Conservation (phyloP, 23 red algal genomes). For the Gracilaria caudata region DNA sequence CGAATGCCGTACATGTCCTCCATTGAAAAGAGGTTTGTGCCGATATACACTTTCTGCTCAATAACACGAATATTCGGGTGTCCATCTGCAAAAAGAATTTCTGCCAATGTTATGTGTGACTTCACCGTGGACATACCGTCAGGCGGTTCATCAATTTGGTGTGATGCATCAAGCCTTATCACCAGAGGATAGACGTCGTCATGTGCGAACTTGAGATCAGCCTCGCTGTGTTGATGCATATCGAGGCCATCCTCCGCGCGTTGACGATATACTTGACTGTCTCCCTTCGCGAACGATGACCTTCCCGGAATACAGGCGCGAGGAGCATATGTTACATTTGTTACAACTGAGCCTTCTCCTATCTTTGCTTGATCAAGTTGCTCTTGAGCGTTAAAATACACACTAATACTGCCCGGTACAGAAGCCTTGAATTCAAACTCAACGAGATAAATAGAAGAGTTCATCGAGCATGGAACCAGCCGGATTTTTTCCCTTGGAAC, state of each 20-base stretch:
- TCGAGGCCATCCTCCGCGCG: constrained; percentile 44
- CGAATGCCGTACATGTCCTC: constrained; percentile 89
- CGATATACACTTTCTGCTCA: constrained; percentile 73
- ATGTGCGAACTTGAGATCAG: constrained; percentile 20
- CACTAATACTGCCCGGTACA: constrained; percentile 26
- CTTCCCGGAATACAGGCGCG: background rate
- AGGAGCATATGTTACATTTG: constrained; percentile 12
- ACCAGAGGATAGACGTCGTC: constrained; percentile 59
- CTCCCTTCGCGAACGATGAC: constrained; percentile 40
- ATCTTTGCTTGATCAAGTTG: constrained; percentile 11
- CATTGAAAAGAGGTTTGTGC: constrained; percentile 69
- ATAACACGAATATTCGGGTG: constrained; percentile 31
- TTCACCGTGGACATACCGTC: background rate
- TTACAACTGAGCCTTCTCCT: background rate
- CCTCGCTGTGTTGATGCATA: background rate
- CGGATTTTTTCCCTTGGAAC: constrained; percentile 27
- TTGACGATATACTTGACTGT: constrained; percentile 75
- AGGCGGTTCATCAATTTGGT: background rate
- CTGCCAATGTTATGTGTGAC: constrained; percentile 78
- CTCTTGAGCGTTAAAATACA: constrained; percentile 41
- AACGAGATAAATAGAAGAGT: constrained; percentile 32
- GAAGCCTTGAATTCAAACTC: constrained; percentile 53
- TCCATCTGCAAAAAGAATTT: constrained; percentile 24
- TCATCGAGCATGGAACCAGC: background rate
- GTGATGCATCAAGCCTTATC: constrained; percentile 60